These are phyloP conservation scores for Pinus taeda DNA, from an alignment of 75 land plant genomes.

Conservation along the genomic window DNA sequence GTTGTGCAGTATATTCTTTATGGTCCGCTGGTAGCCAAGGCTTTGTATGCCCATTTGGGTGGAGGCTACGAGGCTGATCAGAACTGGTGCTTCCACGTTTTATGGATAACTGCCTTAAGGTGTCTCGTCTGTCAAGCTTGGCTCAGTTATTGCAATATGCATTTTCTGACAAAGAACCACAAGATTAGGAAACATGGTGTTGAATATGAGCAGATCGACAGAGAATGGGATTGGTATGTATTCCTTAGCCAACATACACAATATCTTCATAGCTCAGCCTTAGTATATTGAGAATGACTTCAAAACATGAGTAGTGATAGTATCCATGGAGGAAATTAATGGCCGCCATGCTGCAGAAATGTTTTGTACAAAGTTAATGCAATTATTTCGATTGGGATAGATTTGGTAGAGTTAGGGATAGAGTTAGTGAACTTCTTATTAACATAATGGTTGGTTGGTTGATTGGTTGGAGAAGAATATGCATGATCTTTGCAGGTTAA, in stretches of 20 bases:
- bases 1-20: slow-evolving; percentile 38
- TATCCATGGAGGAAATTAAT: background rate
- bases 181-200: slow-evolving; percentile 33
- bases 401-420: too few relatives aligned
- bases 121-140: slow-evolving; percentile 29
- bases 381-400: too few relatives aligned
- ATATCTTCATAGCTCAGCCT: background rate
- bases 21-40: slow-evolving; percentile 44
- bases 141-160: slow-evolving; percentile 33
- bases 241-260: background rate
- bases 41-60: slow-evolving; percentile 3
- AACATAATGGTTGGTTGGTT: too few relatives aligned
- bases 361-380: too few relatives aligned
- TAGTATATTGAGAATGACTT: background rate
- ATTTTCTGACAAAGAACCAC: slow-evolving; percentile 42
- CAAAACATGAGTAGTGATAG: background rate
- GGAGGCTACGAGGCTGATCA: slow-evolving; percentile 14
- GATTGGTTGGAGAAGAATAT: too few relatives aligned
- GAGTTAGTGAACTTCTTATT: too few relatives aligned
- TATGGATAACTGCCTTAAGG: slow-evolving; percentile 34
- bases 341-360: too few relatives aligned
- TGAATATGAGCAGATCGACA: slow-evolving; percentile 64
- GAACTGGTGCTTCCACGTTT: slow-evolving; percentile 33
- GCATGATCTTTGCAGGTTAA: too few relatives aligned
- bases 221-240: slow-evolving; percentile 66